Evolutionary conservation across 495 filamentous ascomycete genomes (phyloP), one percentile per base, ranked within the genome.

Genomic region (Mytilinidion resinicola): DNA sequence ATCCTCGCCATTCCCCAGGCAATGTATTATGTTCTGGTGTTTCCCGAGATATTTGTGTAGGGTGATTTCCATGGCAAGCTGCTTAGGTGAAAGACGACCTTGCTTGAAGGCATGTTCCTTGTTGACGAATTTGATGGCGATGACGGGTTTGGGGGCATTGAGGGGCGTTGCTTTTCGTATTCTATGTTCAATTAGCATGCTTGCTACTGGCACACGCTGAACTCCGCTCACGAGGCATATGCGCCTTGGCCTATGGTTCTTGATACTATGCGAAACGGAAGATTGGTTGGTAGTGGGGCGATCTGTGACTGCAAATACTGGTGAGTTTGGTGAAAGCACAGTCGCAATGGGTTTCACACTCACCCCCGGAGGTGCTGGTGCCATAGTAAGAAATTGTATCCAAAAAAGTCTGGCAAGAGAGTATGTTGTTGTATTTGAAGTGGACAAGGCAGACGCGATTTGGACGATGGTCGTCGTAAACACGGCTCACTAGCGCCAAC

Each of bases 41-140:
- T 89, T 86, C 38, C 87, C 87, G 46, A 96, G 85, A 66, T 91
- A 84, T 37, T 80, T 82, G 73, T 99, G 93, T 8, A 97, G 81
- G 9, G 86, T 88, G 35, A 91, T 85, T 73, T 99, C 93, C 76
- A 95, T 84, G 57, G 81, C 78, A 41, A 99, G 81, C 72, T 97
- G 93, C 67, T 92, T 89, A 20, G 86, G 80, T 35, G 84, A 89
- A 61, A 99, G 86, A 57, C 88, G 87, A 69, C 93, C 93, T 78
- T 91, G 84, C 57, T 85, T 84, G 58, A 88, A 77, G 53, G 95
- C 93, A 70, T 96, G 93, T 55, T 87, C 87, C 74, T 97, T 97
- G 77, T 97, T 90, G 69, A 99, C 96, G 73, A 97, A 89, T 74
- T 99, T 99, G 70, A 96, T 90, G 8, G 93, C 93, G 73, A 99